Percentiles rank a stretch among this genome's conserved stretches.
phyloP scores from a whole-genome alignment of 208 protist genomes.

The Trypanosomatidae sp. region DNA sequence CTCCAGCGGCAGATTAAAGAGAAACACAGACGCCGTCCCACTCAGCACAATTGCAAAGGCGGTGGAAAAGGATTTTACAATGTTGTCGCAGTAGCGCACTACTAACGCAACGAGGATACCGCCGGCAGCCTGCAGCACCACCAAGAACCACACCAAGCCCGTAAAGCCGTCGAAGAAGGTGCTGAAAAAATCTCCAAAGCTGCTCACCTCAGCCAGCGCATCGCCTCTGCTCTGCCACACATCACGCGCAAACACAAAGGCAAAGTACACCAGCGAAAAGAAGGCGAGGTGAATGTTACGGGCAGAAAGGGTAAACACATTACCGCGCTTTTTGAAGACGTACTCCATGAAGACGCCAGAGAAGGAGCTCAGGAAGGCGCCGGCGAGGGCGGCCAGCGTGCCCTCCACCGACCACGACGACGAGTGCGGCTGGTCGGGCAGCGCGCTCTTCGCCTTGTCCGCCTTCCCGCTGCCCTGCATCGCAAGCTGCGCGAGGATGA shows the following conservation, averaged over 20 bases:
- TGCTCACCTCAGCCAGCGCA: too few relatives aligned
- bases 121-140: conserved; percentile 56
- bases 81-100: conserved; percentile 74
- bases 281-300: conserved; percentile 49
- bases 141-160: conserved; percentile 44
- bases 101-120: conserved; percentile 69
- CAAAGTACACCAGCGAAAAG: conserved; percentile 39
- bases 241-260: conserved; percentile 5
- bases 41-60: conserved; percentile 46
- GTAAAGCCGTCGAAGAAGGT: conserved; percentile 64
- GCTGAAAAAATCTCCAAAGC: too few relatives aligned
- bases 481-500: conserved; percentile 43
- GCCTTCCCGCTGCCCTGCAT: neutral
- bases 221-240: too few relatives aligned
- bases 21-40: conserved; percentile 34
- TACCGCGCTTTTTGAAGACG: conserved; percentile 55
- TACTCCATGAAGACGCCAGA: conserved; percentile 62
- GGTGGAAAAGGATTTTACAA: conserved; percentile 71
- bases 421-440: neutral
- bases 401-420: conserved; percentile 31
- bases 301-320: conserved; percentile 13
- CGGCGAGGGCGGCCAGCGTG: conserved; percentile 28
- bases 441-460: neutral
- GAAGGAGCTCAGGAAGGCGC: conserved; percentile 41
- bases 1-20: too few relatives aligned